Percentiles rank a stretch among this genome's conserved stretches.
Conservation (phyloP, 1,284 basidiomycete genomes). For the Cystobasidium pallidum region DNA sequence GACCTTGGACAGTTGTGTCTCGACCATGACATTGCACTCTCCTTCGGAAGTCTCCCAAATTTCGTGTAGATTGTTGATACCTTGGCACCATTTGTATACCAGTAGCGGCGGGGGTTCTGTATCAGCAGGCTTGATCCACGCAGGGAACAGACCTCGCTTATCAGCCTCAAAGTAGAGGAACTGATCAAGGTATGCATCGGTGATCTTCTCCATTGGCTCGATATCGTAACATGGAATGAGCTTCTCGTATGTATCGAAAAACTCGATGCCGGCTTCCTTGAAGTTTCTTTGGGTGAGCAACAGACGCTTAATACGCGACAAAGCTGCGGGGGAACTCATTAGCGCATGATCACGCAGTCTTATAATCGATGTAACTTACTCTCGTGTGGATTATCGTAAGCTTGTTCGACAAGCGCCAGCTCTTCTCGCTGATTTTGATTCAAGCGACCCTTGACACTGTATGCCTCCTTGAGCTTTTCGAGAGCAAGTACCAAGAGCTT, state of each 20-base stretch:
- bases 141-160: slow-evolving; percentile 92
- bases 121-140: slow-evolving; percentile 97
- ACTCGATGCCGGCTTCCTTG: slow-evolving; percentile 90
- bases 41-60: slow-evolving; percentile 97
- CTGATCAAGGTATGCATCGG: slow-evolving; percentile 78
- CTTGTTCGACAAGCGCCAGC: slow-evolving; percentile 92
- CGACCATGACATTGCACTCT: slow-evolving; percentile 96
- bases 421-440: slow-evolving; percentile 97
- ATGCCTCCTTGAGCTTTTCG: slow-evolving; percentile 96
- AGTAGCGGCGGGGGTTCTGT: slow-evolving; percentile 93
- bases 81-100: slow-evolving; percentile 96
- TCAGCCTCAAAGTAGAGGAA: slow-evolving; percentile 70
- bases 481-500: slow-evolving; percentile 91
- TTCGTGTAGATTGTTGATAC: slow-evolving; percentile 89
- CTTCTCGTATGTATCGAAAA: slow-evolving; percentile 72
- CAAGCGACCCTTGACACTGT: slow-evolving; percentile 93
- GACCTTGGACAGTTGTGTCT: slow-evolving; percentile 91
- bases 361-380: slow-evolving; percentile 60
- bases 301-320: slow-evolving; percentile 94
- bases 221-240: slow-evolving; percentile 97
- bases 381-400: slow-evolving; percentile 91
- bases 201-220: slow-evolving; percentile 97
- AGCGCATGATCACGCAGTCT: slow-evolving; percentile 29
- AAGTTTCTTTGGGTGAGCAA: slow-evolving; percentile 93
- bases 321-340: slow-evolving; percentile 58